Evolutionary conservation across 805 yeast genomes (phyloP), one percentile per base, ranked within the genome.

Genomic region (Teunomyces aglyptinius): DNA sequence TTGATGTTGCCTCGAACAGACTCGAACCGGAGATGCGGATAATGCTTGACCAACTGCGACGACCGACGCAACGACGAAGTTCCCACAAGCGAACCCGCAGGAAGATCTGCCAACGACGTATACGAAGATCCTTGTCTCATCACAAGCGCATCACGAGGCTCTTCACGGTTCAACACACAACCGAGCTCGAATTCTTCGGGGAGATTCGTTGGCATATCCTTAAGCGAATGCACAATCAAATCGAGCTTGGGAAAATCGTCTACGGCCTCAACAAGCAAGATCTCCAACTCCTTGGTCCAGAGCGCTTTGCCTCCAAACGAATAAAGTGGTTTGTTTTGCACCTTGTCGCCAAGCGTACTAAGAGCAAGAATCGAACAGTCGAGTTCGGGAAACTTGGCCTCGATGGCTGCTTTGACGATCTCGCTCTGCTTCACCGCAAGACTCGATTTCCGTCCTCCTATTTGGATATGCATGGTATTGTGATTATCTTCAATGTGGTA

Each of bases 261-360:
- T 20, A 82, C 75, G 39, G 77, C 73, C 51, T 78, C 78, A 53
- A 86, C 76, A 33, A 92, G 70, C 41, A 90, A 70, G 19, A 83
- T 83, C 67, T 94, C 99, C 47, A 94, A 75, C 67, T 94, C 99
- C 61, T 88, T 87, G 2, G 99, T 94, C 99, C 99, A 94, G 19
- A 94, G 66, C 0, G 97, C 82, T 64, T 94, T 94, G 20, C 99
- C 99, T 36, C 97, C 98, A 68, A 94, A 94, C 3, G 96, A 81
- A 65, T 92, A 94, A 42, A 94, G 73, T 6, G 99, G 97, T 61
- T 82, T 84, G 60, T 77, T 79, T 61, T 83, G 94, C 26, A 86
- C 84, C 60, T 88, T 86, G 70, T 94, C 99, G 20, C 98, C 99
- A 29, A 94, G 73, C 1, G 99, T 92, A 44, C 85, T 78, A 32